Conservation (phyloP, 1,284 basidiomycete genomes). For the Rhizoctonia solani region DNA sequence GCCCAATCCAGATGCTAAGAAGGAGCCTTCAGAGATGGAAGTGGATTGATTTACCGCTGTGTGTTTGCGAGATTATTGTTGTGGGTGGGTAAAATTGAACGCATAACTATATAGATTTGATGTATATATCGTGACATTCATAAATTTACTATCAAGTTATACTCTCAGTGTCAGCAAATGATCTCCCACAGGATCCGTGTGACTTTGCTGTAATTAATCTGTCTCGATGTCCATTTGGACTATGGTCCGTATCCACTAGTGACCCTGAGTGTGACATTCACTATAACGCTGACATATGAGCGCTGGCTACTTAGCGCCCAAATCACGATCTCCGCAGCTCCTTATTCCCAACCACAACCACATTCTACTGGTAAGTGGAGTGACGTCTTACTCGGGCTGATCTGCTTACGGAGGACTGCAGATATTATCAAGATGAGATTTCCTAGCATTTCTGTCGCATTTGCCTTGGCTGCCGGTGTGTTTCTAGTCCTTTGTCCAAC, state of each 20-base stretch:
- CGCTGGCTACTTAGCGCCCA: slow-evolving; percentile 24
- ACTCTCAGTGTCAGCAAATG: neutral
- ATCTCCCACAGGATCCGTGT: neutral
- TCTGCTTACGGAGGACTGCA: neutral
- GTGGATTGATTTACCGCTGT: slow-evolving; percentile 56
- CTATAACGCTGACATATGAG: no score
- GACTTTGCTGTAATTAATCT: no score
- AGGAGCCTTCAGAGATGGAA: slow-evolving; percentile 74
- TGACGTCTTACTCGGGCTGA: neutral
- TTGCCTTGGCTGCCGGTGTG: slow-evolving; percentile 46
- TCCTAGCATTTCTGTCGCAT: slow-evolving; percentile 42
- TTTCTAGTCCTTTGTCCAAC: slow-evolving; percentile 41
- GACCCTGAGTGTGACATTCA: no score
- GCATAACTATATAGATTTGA: slow-evolving; percentile 10
- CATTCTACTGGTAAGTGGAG: slow-evolving; percentile 5
- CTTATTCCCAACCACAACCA: slow-evolving; percentile 6
- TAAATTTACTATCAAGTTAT: slow-evolving; percentile 29
- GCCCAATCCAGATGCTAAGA: slow-evolving; percentile 51
- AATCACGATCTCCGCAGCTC: slow-evolving; percentile 16
- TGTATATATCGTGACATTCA: slow-evolving; percentile 31
- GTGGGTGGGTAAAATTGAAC: slow-evolving; percentile 5
- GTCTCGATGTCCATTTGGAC: no score
- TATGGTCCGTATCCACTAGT: no score
- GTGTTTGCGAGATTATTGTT: slow-evolving; percentile 6
- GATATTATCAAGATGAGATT: slow-evolving; percentile 37